These are phyloP conservation scores for Vitis rotundifolia DNA, from an alignment of 164 flowering plant species.

Conservation along the genomic window DNA sequence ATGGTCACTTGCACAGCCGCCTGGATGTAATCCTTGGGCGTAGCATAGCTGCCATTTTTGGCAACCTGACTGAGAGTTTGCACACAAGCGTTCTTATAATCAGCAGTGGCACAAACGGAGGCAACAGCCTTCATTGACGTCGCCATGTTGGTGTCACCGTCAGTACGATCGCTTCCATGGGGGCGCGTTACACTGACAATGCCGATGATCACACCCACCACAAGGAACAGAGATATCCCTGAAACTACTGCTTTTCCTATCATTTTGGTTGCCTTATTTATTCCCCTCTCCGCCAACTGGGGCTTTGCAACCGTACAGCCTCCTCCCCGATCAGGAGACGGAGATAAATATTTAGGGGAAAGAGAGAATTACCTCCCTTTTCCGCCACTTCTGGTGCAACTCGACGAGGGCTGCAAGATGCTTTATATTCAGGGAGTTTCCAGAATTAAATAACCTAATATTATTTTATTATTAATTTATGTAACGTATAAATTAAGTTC, in stretches of 20 bases:
- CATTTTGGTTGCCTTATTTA: neutral
- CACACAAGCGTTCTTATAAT: slow-evolving; percentile 41
- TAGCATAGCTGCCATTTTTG: slow-evolving; percentile 22
- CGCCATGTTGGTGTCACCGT: neutral
- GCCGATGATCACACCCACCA: slow-evolving; percentile 41
- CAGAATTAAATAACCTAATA: neutral
- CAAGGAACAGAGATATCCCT: slow-evolving; percentile 34
- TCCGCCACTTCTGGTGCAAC: neutral
- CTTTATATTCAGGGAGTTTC: neutral
- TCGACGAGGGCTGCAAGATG: neutral
- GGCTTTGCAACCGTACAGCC: too few relatives aligned
- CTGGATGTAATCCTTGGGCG: slow-evolving; percentile 39
- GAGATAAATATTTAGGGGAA: neutral
- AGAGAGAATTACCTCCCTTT: neutral
- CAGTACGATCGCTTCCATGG: neutral
- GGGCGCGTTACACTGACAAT: slow-evolving; percentile 16
- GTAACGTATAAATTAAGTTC: too few relatives aligned
- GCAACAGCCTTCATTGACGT: slow-evolving; percentile 29
- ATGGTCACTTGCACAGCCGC: slow-evolving; percentile 1
- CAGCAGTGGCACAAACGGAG: slow-evolving; percentile 42
- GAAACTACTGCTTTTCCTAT: neutral
- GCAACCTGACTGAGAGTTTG: slow-evolving; percentile 30
- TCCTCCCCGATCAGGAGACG: too few relatives aligned
- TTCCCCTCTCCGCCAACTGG: too few relatives aligned
- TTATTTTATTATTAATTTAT: too few relatives aligned